These are phyloP conservation scores for Chlorella vulgaris DNA, from an alignment of 139 green algal species.

Conservation along the genomic window DNA sequence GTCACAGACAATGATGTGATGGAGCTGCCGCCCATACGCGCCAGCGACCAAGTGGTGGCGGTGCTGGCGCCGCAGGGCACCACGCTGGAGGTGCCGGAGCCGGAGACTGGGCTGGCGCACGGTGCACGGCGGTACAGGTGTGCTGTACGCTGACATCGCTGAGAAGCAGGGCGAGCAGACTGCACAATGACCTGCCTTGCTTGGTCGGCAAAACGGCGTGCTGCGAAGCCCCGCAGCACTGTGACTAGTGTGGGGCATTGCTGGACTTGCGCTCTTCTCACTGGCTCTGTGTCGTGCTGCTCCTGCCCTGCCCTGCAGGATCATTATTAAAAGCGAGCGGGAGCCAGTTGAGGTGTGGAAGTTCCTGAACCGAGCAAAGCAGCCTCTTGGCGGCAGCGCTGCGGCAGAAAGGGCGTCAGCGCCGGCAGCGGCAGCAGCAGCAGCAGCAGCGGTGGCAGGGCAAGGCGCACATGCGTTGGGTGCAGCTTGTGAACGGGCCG, in stretches of 20 bases:
- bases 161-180: too few species aligned
- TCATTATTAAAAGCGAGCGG: constrained; percentile 59
- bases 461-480: background rate
- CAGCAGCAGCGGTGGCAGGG: background rate
- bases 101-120: constrained; percentile 21
- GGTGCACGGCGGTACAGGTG: constrained; percentile 44
- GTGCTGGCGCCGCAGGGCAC: constrained; percentile 83
- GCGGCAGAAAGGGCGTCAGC: background rate
- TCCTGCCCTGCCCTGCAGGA: constrained; percentile 36
- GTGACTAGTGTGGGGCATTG: too few species aligned
- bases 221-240: too few species aligned
- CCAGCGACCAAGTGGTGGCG: constrained; percentile 75
- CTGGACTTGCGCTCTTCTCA: too few species aligned
- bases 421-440: background rate
- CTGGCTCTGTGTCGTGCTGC: background rate
- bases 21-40: constrained; percentile 63
- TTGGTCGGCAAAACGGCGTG: too few species aligned
- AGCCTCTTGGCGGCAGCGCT: background rate
- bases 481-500: background rate
- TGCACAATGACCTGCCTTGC: too few species aligned
- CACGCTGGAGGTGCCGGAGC: constrained; percentile 79
- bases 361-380: constrained; percentile 2
- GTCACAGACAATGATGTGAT: constrained; percentile 80
- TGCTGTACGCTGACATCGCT: too few species aligned
- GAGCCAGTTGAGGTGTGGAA: constrained; percentile 69